Evolutionary conservation across 208 protist species (phyloP).

Genomic region (Trichomonas tenax): DNA sequence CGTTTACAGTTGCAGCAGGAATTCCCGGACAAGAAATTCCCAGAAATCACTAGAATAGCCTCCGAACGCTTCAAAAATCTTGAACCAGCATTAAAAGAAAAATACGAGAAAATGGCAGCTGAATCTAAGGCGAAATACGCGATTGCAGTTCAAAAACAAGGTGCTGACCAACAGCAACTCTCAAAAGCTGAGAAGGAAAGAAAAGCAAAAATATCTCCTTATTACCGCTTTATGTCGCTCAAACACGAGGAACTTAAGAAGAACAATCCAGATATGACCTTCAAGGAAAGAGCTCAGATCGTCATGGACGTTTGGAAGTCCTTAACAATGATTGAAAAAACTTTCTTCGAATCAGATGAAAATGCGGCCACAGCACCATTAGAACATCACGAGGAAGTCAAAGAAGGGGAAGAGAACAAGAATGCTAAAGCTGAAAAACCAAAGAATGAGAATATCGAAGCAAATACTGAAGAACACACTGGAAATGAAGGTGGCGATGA

Average conservation of each 20-base stretch:
- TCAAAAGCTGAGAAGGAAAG: background rate
- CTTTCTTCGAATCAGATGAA: background rate
- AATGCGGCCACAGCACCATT: background rate
- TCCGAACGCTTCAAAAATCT: background rate
- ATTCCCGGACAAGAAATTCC: background rate
- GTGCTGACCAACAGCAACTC: background rate
- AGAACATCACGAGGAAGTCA: background rate
- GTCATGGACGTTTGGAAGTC: background rate
- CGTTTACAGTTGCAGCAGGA: background rate
- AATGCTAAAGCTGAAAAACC: background rate
- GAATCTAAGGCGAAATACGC: background rate
- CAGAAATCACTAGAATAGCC: background rate
- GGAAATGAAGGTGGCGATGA: background rate
- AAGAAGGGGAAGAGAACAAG: background rate
- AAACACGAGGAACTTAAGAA: background rate
- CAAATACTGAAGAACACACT: background rate
- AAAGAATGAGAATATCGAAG: background rate
- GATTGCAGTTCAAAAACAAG: background rate
- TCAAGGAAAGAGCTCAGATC: background rate
- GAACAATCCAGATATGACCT: background rate
- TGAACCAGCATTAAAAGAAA: background rate
- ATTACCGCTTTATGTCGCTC: background rate
- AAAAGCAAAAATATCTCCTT: background rate
- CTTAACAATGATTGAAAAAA: background rate
- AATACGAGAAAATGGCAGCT: background rate